Evolutionary conservation across 108 stramenopile genomes (phyloP).

Genomic region (Schizochytrium sp.): DNA sequence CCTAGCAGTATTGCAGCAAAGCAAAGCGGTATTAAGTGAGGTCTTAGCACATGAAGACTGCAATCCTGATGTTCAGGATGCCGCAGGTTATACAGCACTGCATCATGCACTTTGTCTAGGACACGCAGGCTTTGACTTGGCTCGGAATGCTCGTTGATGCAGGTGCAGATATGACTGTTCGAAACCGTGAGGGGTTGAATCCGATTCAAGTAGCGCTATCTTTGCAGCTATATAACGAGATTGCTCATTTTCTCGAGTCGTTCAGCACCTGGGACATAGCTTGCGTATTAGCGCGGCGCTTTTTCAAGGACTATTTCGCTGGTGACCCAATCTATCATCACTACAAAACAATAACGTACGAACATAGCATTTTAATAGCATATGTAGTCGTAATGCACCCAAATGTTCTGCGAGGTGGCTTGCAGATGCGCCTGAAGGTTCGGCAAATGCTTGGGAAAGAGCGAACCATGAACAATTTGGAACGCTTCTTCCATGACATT

Average conservation of each 20-base stretch:
- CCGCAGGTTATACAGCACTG: slow-evolving; percentile 39
- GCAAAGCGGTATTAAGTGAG: neutral
- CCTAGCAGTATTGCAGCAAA: slow-evolving; percentile 26
- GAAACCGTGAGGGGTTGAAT: slow-evolving; percentile 32
- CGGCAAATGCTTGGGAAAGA: neutral
- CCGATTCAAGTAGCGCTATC: slow-evolving; percentile 3
- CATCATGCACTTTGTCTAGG: neutral
- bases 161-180: slow-evolving; percentile 34
- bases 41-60: neutral
- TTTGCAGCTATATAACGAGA: slow-evolving; percentile 20
- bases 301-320: slow-evolving; percentile 43
- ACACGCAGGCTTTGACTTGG: neutral
- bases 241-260: slow-evolving; percentile 9
- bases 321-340: slow-evolving; percentile 41
- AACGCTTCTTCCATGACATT: slow-evolving; percentile 15
- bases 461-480: slow-evolving; percentile 55
- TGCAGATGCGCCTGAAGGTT: neutral
- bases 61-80: slow-evolving; percentile 2
- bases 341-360: slow-evolving; percentile 19
- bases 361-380: slow-evolving; percentile 28
- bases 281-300: neutral
- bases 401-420: neutral
- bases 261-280: slow-evolving; percentile 26
- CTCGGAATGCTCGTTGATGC: neutral
- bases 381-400: slow-evolving; percentile 55